phyloP scores from a whole-genome alignment of 2,329 filamentous ascomycete genomes.

The Alternaria consortialis region DNA sequence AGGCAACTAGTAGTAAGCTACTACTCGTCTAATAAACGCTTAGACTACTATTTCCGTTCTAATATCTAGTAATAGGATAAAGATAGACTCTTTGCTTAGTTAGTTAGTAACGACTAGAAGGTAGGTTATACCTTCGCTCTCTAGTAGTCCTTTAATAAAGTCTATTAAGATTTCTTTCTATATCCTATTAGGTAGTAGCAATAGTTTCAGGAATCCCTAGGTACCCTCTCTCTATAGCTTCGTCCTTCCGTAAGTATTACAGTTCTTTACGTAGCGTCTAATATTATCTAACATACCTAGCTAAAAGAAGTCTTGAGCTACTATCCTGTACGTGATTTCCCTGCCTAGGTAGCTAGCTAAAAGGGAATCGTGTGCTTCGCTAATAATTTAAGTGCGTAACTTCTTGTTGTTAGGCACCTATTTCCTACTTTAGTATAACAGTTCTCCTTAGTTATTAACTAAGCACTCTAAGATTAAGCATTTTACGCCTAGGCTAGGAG shows the following conservation, averaged over 20 bases:
- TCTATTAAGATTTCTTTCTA: slow-evolving; percentile 5
- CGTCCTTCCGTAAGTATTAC: background rate
- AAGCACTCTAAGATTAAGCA: background rate
- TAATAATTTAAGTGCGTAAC: background rate
- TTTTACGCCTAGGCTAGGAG: background rate
- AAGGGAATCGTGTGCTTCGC: background rate
- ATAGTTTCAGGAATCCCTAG: slow-evolving; percentile 2
- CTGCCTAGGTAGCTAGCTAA: background rate
- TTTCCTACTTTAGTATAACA: background rate
- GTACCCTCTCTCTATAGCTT: background rate
- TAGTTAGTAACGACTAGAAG: slow-evolving; percentile 1
- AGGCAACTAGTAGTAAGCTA: background rate
- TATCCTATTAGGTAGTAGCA: background rate
- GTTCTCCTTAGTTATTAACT: background rate
- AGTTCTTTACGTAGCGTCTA: background rate
- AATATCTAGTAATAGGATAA: background rate
- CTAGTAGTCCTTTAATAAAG: background rate
- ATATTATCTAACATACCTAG: background rate
- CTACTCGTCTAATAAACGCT: background rate
- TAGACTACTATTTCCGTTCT: background rate
- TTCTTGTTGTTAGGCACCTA: background rate
- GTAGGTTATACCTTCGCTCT: background rate
- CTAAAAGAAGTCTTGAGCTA: background rate
- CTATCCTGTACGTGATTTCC: background rate
- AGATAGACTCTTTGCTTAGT: background rate